phyloP scores from a whole-genome alignment of 192 early-diverging fungal genomes.

The Radiomyces spectabilis region DNA sequence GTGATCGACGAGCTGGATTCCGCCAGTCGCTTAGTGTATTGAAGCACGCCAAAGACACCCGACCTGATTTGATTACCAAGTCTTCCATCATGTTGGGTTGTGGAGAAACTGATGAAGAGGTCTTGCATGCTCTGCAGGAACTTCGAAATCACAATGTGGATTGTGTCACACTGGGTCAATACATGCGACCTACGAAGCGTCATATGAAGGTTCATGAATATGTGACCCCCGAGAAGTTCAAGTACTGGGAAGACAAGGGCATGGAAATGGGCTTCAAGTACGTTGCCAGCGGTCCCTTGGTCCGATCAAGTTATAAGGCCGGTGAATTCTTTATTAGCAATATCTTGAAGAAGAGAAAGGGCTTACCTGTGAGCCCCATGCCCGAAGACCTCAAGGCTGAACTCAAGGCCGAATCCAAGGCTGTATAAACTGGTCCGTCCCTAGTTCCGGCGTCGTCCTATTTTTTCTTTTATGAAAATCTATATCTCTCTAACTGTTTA shows the following conservation, averaged over 20 bases:
- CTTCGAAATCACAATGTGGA: conserved; percentile 79
- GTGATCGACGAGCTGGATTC: conserved; percentile 89
- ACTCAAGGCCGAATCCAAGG: no score
- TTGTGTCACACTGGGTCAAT: conserved; percentile 96
- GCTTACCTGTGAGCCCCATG: conserved; percentile 18
- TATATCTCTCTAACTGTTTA: no score
- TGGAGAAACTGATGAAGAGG: conserved; percentile 93
- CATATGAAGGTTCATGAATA: conserved; percentile 98
- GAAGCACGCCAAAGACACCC: conserved; percentile 75
- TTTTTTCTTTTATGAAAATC: no score
- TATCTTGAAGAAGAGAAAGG: conserved; percentile 54
- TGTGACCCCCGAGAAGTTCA: conserved; percentile 87
- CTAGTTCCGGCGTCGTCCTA: no score
- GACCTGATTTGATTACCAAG: conserved; percentile 85
- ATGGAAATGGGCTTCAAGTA: conserved; percentile 88
- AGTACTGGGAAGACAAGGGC: conserved; percentile 76
- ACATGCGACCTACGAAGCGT: conserved; percentile 98
- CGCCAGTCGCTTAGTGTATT: conserved; percentile 86
- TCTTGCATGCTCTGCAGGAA: conserved; percentile 78
- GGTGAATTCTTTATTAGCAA: conserved; percentile 96
- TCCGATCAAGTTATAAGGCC: conserved; percentile 93
- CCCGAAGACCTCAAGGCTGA: no score
- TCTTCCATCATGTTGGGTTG: conserved; percentile 97
- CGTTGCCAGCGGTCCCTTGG: conserved; percentile 91
- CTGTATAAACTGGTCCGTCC: no score